Base-by-base conservation (phyloP, 23 red algal genomes). In the Agarophyton chilense region DNA sequence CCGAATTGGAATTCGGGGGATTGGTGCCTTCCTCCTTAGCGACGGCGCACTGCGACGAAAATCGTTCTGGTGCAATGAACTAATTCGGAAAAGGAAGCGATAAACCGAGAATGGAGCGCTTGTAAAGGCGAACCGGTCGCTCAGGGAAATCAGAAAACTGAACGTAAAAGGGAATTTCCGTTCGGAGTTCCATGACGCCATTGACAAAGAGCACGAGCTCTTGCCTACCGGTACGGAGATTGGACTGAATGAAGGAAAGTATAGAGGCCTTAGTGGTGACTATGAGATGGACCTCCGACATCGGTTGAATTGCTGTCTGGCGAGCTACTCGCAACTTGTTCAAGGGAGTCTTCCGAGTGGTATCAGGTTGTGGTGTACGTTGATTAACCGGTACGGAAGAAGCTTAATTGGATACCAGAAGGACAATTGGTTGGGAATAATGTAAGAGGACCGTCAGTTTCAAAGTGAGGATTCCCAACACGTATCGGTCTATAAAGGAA, bases 311-410 rank as follows among this genome's bases (percentile, higher is more conserved):
- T 21, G 63, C 5, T 13, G 72, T 29, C 38, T 33, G 81, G 39
- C 44, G 17, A 35, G 81, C 79, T 24, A 83, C 32, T 16, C 57
- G 4, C 10, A 83, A 41, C 79, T 83, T 83, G 29, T 67, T 83
- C 11, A 56, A 83, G 11, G 58, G n/a, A 0, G 55, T 67, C 28
- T 19, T 68, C 62, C 62, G 25, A 4, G 17, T 36, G 62, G 62
- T 67, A 4, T 34, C 26, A 2, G 0, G 60, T 1, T 36, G 60
- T 2, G 17, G 52, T n/a, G 16, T 65, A 1, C 0, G 60, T 26
- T 16, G 28, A 2, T 8, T 65, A 36, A 0, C 28, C 29, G 60
- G 29, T 12, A 0, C 28, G 35, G 1, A 36, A 4, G 21, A 65
- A 35, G 0, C 13, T 12, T 10, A 77, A 36, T 1, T n/a, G n/a